Conservation (phyloP, 331 rosid genomes). For the Pyracantha coccinea region DNA sequence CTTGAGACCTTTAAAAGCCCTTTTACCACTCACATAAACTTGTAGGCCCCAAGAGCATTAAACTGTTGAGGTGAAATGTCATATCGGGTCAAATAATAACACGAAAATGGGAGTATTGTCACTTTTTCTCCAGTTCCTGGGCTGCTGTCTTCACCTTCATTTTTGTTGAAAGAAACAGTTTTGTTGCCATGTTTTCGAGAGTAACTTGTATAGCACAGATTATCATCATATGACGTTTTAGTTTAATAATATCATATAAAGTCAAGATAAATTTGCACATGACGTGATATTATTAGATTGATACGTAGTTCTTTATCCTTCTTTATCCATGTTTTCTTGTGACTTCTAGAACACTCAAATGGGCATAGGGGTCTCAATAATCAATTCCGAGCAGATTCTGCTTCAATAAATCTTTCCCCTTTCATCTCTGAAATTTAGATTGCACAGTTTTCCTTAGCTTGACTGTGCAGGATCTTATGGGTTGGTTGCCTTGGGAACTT, state of each 20-base stretch:
- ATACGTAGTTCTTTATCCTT: too few relatives aligned
- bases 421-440: constrained; percentile 7
- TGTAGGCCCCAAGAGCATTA: constrained; percentile 39
- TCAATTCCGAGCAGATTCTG: constrained; percentile 23
- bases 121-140: background rate
- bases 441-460: too few relatives aligned
- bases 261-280: too few relatives aligned
- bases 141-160: background rate
- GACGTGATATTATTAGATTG: too few relatives aligned
- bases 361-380: background rate
- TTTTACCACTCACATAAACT: constrained; percentile 34
- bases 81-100: too few relatives aligned
- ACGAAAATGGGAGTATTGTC: background rate
- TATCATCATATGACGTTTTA: rapidly evolving
- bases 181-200: too few relatives aligned
- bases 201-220: too few relatives aligned
- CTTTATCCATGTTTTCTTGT: background rate
- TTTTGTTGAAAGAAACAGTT: background rate
- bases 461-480: constrained; percentile 4
- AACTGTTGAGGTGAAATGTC: too few relatives aligned
- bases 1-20: constrained; percentile 18
- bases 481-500: background rate
- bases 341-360: background rate
- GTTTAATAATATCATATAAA: too few relatives aligned
- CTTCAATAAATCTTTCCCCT: constrained; percentile 10